Base-by-base conservation (phyloP, 208 protist species). In the Acanthamoeba culbertsoni region DNA sequence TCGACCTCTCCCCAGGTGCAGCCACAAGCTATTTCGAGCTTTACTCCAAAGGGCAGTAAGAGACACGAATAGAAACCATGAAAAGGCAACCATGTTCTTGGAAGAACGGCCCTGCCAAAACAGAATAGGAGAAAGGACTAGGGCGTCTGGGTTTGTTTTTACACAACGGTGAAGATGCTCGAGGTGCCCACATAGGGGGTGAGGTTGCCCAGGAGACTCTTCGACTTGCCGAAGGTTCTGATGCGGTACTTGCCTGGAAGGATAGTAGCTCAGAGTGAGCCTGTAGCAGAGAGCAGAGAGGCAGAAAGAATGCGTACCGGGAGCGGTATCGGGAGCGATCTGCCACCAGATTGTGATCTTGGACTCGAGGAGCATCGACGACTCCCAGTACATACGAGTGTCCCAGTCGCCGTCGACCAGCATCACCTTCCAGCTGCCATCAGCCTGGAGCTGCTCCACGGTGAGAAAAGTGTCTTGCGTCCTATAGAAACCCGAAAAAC, bases 361-460 rank as follows among this genome's bases (percentile, higher is more conserved):
- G 33, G 86, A 94, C 33, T 93, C 42, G n/a, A 82, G 43, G 3
- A 94, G n/a, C 16, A 51, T 46, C 42, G 63, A 8, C 57, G 63
- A 62, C 31, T 91, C 86, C 95, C 95, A 96, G 31, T 65, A 37
- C 71, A 95, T 75, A 31, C 73, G 88, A 10, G 95, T 96, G 4
- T 96, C 95, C 94, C 94, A 95, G 53, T 94, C 57, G 51, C 86
- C 94, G 77, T 96, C 95, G 42, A 59, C 63, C 6, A 75, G 45
- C 26, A 95, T 42, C 6, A 92, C 91, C 16, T 55, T 23, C 94
- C 94, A 96, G 62, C 53, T 37, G 77, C 65, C 63, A n/a, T 20
- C 40, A 26, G 31, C 28, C 10, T 63, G 26, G 26, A 84, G 62
- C 51, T 53, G 43, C 68, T 96, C 95, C 28, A 96, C 90, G 0